Percentiles rank a stretch among this genome's conserved stretches.
Conservation (phyloP, 305 asterid species). For the Stenogyne calaminthoides region DNA sequence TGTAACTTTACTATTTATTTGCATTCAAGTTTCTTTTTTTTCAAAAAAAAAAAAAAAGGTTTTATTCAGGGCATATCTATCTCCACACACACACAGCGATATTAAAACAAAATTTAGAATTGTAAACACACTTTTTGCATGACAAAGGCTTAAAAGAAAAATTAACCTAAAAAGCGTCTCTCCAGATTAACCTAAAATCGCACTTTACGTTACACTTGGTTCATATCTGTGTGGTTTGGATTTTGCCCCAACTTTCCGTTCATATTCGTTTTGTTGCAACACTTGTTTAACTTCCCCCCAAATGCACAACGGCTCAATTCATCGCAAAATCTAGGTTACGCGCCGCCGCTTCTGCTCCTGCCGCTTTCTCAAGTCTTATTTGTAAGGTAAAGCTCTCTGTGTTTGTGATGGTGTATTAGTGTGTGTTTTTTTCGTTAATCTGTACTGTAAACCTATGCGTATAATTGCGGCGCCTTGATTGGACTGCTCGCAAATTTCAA, state of each 20-base stretch:
- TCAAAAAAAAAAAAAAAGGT: no score
- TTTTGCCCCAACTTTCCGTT: not conserved
- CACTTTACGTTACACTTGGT: no score
- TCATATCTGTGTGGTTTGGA: no score
- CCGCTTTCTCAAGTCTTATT: not conserved
- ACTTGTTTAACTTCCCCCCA: not conserved
- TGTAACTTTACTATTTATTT: no score
- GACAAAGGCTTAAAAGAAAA: no score
- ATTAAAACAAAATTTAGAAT: no score
- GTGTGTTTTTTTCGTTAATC: not conserved
- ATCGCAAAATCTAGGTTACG: not conserved
- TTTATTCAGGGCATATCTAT: no score
- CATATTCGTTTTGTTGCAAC: not conserved
- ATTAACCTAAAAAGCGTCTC: no score
- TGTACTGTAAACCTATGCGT: not conserved
- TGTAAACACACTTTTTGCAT: no score
- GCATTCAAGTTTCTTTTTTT: no score
- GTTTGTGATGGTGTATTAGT: not conserved
- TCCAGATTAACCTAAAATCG: no score
- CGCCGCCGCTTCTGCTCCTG: not conserved
- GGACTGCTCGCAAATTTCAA: not conserved
- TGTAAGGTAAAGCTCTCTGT: constrained; percentile 6
- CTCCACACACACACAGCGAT: no score
- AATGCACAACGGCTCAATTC: not conserved
- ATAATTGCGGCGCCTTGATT: not conserved